A percentile compares a stretch with the other conserved stretches of the same genome.
phyloP scores from a whole-genome alignment of 352 stramenopile species.

The Plasmopara muralis region DNA sequence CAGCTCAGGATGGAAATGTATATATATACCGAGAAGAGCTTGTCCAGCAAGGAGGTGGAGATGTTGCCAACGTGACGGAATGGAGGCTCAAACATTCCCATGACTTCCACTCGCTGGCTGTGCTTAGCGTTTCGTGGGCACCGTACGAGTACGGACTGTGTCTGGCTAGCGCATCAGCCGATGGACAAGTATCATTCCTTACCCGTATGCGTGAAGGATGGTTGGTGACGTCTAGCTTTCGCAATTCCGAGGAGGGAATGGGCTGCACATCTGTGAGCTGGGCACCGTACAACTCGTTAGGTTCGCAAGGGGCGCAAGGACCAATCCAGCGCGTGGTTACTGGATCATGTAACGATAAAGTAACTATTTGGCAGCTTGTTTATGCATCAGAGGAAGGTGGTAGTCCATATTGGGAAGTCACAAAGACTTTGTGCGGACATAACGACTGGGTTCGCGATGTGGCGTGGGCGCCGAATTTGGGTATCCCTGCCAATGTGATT shows the following conservation, averaged over 20 bases:
- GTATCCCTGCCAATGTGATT: constrained; percentile 75
- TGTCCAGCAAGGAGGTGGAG: constrained; percentile 28
- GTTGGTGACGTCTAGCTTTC: constrained; percentile 69
- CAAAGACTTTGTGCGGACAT: constrained; percentile 50
- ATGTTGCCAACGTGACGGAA: constrained; percentile 39
- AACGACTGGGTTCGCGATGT: constrained; percentile 83
- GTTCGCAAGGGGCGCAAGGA: constrained; percentile 54
- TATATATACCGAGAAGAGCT: constrained; percentile 83
- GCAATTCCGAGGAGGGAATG: constrained; percentile 65
- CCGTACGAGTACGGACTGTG: constrained; percentile 85
- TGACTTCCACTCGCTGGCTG: constrained; percentile 56
- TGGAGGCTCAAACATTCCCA: constrained; percentile 78
- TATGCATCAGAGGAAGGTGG: constrained; percentile 24
- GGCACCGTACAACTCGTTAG: constrained; percentile 84
- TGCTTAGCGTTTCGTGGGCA: constrained; percentile 79
- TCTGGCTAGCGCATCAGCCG: constrained; percentile 67
- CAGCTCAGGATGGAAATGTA: constrained; percentile 73
- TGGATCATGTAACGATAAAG: constrained; percentile 52
- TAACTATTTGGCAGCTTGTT: constrained; percentile 59
- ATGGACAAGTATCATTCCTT: constrained; percentile 82
- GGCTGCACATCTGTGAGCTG: constrained; percentile 78
- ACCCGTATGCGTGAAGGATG: constrained; percentile 75
- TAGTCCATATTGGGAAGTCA: constrained; percentile 28
- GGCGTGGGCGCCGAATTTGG: constrained; percentile 75
- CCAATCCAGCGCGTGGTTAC: constrained; percentile 71